These are phyloP conservation scores for Solanum chilense DNA, from an alignment of 257 asterid genomes.

Conservation along the genomic window DNA sequence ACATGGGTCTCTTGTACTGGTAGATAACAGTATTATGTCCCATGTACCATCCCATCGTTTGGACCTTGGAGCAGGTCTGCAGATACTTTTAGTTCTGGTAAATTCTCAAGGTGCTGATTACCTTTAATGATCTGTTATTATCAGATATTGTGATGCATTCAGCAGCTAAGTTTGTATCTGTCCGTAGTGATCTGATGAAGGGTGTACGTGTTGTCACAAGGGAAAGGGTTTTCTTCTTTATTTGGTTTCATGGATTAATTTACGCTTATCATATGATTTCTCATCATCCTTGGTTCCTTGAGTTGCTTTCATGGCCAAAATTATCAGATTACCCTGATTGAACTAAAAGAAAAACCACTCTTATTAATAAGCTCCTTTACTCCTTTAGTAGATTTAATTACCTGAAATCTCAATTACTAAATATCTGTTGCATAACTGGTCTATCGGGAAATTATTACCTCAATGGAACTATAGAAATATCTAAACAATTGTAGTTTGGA, in stretches of 20 bases:
- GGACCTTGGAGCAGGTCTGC: background rate
- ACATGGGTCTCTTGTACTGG: background rate
- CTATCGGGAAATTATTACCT: background rate
- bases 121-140: background rate
- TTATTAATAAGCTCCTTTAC: background rate
- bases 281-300: background rate
- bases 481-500: background rate
- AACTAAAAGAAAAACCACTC: background rate
- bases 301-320: background rate
- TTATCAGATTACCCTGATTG: background rate
- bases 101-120: background rate
- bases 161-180: conserved; percentile 85
- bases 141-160: conserved; percentile 57
- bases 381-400: background rate
- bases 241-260: conserved; percentile 19
- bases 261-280: background rate
- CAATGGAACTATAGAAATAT: background rate
- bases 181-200: conserved; percentile 86
- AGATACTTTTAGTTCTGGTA: background rate
- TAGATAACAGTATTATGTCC: background rate
- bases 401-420: background rate
- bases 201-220: conserved; percentile 74
- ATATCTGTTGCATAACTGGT: background rate
- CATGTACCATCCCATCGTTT: background rate
- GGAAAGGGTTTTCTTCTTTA: no score